Base-by-base conservation (phyloP, 176 grass and related monocot species). In the Carex myosuroides region DNA sequence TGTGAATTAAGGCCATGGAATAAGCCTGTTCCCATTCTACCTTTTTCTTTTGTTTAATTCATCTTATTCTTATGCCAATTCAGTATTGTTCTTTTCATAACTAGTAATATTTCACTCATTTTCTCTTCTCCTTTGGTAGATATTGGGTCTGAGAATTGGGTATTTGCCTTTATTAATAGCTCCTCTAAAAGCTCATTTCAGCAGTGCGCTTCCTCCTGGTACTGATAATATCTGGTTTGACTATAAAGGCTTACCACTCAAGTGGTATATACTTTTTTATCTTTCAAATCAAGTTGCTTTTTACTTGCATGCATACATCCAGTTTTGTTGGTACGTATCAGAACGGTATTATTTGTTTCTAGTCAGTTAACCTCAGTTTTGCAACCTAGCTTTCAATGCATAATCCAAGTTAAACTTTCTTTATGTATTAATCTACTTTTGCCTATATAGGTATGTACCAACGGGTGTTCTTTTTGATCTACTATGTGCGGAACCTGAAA, bases 191-290 rank as follows among this genome's bases (percentile, higher is more conserved):
- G 91, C 93, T 84, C 93, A 99, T 89, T 99, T 99, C 81, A 95
- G 83, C 74, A 90, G 81, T 21, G 4, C 91, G 3, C 93, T 99
- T 78, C 96, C 96, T 50, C 93, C 93, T 39, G 96, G 93, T 24
- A 72, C 83, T 63, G 96, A 99, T 85, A 95, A 88, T 81, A 74
- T 99, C 70, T 99, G 96, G 96, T 99, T 99, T 84, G 96, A 99
- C 64, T 99, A 95, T 10, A 99, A 92, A 86, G 96, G 96, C 60
- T 89, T 99, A 69, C 93, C 93, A 13, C 66, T 99, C 17, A 99
- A 99, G 79, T 99, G 96, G 96, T 99, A 89, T 80, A 64, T 68
- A 64, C 20, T 30, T 83, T 17, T 9, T 55, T 18, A 20, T 82
- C 59, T 16, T 82, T 64, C 3, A 82, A 63, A 82, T 82, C 20